Conservation (phyloP, 768 basidiomycete genomes). For the Vishniacozyma victoriae region DNA sequence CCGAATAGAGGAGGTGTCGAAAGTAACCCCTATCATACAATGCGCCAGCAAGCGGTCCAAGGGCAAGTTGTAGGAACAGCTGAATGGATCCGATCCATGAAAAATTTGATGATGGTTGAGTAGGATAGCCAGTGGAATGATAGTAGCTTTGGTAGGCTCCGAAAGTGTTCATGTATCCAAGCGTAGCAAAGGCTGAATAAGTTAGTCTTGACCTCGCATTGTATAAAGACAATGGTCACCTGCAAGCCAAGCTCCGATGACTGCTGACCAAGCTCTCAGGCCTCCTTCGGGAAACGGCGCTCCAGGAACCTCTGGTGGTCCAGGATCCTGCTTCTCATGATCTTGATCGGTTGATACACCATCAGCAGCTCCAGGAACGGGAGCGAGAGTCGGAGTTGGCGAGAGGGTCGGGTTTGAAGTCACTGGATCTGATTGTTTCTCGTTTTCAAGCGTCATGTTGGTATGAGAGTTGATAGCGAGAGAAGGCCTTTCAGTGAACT, state of each 20-base stretch:
- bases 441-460: no score
- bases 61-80: conserved; percentile 36
- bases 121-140: conserved; percentile 23
- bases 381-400: no score
- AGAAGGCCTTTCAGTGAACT: no score
- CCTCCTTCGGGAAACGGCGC: not conserved
- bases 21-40: conserved; percentile 44
- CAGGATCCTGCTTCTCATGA: conserved; percentile 54
- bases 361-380: not conserved
- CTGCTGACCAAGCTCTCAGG: not conserved
- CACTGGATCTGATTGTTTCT: no score
- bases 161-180: conserved; percentile 38
- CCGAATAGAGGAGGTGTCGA: conserved; percentile 8
- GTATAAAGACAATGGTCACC: no score
- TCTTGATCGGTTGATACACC: conserved; percentile 69
- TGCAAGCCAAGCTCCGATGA: not conserved
- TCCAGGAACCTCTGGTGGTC: conserved; percentile 72
- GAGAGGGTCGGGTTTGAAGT: no score
- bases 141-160: conserved; percentile 48
- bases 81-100: conserved; percentile 46
- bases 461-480: no score
- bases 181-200: conserved; percentile 17
- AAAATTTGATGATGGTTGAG: conserved; percentile 29
- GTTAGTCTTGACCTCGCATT: no score
- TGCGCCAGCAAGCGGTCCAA: conserved; percentile 34